phyloP scores from a whole-genome alignment of 2,329 filamentous ascomycete species.

The Sclerotinia nivalis region DNA sequence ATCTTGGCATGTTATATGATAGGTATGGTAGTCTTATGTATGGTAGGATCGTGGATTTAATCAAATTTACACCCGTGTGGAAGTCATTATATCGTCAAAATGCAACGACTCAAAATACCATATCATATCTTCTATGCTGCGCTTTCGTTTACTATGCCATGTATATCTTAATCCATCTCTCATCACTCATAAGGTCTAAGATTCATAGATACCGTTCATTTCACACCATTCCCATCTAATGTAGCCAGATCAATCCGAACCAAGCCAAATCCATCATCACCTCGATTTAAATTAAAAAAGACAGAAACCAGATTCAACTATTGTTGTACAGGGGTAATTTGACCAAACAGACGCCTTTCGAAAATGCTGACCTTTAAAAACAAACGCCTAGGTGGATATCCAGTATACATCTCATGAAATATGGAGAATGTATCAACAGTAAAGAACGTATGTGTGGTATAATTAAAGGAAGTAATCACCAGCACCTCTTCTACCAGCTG shows the following conservation, averaged over 20 bases:
- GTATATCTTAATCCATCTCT: neutral
- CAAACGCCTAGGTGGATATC: constrained; percentile 19
- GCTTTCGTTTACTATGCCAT: neutral
- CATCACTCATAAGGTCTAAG: constrained; percentile 15
- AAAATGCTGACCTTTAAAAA: constrained; percentile 20
- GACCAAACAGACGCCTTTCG: constrained; percentile 17
- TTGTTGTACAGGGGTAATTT: constrained; percentile 21
- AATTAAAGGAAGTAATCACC: constrained; percentile 66
- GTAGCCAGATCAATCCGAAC: neutral
- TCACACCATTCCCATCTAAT: neutral
- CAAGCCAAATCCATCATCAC: constrained; percentile 8
- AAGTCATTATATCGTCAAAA: neutral
- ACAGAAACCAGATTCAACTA: constrained; percentile 21
- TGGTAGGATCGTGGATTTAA: no score
- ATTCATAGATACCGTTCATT: constrained; percentile 4
- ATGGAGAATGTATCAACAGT: constrained; percentile 19
- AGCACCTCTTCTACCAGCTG: constrained; percentile 66
- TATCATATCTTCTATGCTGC: neutral
- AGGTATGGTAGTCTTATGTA: no score
- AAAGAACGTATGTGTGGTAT: constrained; percentile 22
- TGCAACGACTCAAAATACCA: neutral
- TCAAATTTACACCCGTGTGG: no score
- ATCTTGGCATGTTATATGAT: neutral
- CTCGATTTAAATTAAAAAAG: constrained; percentile 10
- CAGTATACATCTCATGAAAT: constrained; percentile 16